Conservation (phyloP, 2,329 filamentous ascomycete species). For the Ophiostoma himal-ulmi region DNA sequence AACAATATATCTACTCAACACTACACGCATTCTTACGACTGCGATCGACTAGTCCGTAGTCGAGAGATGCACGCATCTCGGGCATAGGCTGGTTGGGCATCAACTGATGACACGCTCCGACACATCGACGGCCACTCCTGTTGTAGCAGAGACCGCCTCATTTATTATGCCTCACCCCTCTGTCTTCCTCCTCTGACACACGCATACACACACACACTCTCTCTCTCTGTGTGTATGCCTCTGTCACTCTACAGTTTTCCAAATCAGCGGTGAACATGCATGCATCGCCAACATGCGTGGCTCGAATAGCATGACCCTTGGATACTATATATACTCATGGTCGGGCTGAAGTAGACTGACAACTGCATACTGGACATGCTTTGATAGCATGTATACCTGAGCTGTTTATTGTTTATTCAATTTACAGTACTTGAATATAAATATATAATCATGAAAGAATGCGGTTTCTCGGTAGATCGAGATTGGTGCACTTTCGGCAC, state of each 20-base stretch:
- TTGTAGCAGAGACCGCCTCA: not conserved
- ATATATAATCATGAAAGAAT: not conserved
- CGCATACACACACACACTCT: too few species aligned
- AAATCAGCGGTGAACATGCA: slow-evolving; percentile 1
- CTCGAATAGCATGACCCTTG: not conserved
- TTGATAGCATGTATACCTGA: not conserved
- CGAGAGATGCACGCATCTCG: not conserved
- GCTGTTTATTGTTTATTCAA: not conserved
- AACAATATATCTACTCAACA: too few species aligned
- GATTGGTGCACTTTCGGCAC: not conserved
- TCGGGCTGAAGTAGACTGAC: not conserved
- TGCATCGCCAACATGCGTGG: not conserved
- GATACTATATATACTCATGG: not conserved
- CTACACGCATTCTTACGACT: too few species aligned
- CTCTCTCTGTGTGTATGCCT: not conserved
- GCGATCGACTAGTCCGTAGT: too few species aligned
- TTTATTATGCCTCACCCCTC: not conserved
- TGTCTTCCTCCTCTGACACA: too few species aligned
- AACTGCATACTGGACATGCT: not conserved
- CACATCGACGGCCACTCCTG: not conserved
- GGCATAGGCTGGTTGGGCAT: not conserved
- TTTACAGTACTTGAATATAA: not conserved
- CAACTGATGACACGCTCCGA: not conserved
- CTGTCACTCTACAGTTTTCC: not conserved
- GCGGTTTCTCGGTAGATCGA: not conserved